phyloP scores from a whole-genome alignment of 768 basidiomycete genomes.

The Calocera viscosa region DNA sequence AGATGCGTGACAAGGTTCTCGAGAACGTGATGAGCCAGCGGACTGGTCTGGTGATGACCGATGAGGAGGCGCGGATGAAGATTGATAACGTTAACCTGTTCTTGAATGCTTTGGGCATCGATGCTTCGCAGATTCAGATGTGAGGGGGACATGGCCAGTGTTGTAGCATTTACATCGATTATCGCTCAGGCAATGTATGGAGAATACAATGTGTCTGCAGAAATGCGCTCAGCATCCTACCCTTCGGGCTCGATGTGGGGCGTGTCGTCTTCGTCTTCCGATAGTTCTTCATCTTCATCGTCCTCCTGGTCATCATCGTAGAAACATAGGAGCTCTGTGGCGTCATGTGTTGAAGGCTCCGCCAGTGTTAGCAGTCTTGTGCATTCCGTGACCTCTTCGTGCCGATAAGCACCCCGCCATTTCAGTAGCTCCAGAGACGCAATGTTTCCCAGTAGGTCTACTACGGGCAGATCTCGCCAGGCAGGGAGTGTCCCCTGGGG shows the following conservation, averaged over 20 bases:
- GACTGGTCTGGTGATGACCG: conserved; percentile 58
- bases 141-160: background rate
- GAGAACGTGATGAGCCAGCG: conserved; percentile 74
- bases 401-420: conserved; percentile 15
- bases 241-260: background rate
- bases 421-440: conserved; percentile 29
- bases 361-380: background rate
- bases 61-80: conserved; percentile 65
- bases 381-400: background rate
- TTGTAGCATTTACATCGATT: conserved; percentile 7
- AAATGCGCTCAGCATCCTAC: background rate
- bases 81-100: conserved; percentile 82
- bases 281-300: background rate
- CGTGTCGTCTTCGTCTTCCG: background rate
- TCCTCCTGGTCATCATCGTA: background rate
- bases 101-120: conserved; percentile 28
- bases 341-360: background rate
- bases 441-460: conserved; percentile 52
- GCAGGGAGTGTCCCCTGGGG: conserved; percentile 42
- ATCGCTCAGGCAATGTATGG: background rate
- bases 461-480: conserved; percentile 46
- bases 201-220: background rate
- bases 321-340: background rate
- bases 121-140: conserved; percentile 19
- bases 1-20: conserved; percentile 83